Base-by-base conservation (phyloP, 108 stramenopile genomes). In the Skeletonema marinoi region DNA sequence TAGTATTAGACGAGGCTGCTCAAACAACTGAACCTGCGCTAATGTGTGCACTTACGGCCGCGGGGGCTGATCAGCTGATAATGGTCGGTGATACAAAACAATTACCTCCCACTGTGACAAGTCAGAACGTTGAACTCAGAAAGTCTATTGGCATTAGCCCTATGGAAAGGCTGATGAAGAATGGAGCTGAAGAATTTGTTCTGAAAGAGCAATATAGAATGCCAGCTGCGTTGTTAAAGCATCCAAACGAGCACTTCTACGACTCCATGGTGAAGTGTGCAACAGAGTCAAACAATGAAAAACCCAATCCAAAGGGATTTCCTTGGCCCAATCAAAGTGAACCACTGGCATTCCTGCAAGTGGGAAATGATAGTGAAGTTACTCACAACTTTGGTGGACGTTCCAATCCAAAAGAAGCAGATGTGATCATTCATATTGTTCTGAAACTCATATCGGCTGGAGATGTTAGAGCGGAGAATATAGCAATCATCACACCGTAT, bases 21-120 rank as follows among this genome's bases (percentile, higher is more conserved):
- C 91, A 93, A 82, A 87, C 86, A 7, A 93, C 89, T 0, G 89
- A 90, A 71, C 90, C 89, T 12, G 89, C 92, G n/a, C 62, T 90
- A 10, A 36, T 90, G 13, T 88, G 88, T 58, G 88, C 88, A 10
- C 60, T 90, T 19, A 79, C 86, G 9, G 87, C 88, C 10, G 78
- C 88, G 13, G 68, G 80, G 33, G 89, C 88, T 2, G 46, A 76
- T 32, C 92, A 90, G 65, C 32, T 93, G 16, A 82, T 90, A 32
- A 16, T 90, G 32, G 84, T 93, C n/a, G 92, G 92, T 9, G 89
- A 93, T 62, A 88, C 89, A 3, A 60, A 68, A 48, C 92, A 93
- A 69, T 77, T 93, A 12, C 92, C 89, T 7, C 89, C 92, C 10
- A 93, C 92, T 1, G 84, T 90, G 3, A 65, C 78, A 33, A 75